Evolutionary conservation across 352 stramenopile species (phyloP).

Genomic region (Globisporangium megalacanthum): DNA sequence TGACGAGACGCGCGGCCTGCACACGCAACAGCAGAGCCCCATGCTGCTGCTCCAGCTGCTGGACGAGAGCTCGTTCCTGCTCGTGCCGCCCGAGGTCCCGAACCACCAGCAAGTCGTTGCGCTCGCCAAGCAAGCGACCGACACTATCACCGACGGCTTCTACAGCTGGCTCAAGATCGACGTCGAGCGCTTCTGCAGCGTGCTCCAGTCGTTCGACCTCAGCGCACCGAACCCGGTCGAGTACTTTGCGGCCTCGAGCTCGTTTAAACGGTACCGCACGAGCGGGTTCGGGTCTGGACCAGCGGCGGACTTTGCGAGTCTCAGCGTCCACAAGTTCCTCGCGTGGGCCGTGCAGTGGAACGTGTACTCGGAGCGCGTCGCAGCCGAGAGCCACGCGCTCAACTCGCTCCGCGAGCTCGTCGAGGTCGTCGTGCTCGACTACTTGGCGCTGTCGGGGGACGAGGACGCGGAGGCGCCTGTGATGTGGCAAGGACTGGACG

Average conservation of each 20-base stretch:
- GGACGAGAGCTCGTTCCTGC: constrained; percentile 56
- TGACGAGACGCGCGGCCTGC: constrained; percentile 11
- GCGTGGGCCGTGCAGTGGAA: constrained; percentile 85
- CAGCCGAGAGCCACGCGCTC: constrained; percentile 69
- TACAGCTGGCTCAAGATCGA: constrained; percentile 85
- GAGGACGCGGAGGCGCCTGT: constrained; percentile 23
- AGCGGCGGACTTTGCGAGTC: constrained; percentile 22
- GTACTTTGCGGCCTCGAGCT: constrained; percentile 24
- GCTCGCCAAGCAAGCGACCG: constrained; percentile 58
- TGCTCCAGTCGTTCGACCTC: constrained; percentile 54
- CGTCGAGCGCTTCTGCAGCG: constrained; percentile 62
- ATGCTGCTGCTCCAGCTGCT: constrained; percentile 69
- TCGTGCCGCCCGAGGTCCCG: constrained; percentile 54
- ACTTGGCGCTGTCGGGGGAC: constrained; percentile 42
- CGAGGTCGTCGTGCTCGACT: constrained; percentile 77
- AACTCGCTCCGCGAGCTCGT: constrained; percentile 74
- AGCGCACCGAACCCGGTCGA: constrained; percentile 30
- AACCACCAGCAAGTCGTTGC: constrained; percentile 65
- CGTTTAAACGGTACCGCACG: constrained; percentile 58
- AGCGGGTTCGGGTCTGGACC: constrained; percentile 10
- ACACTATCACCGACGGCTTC: constrained; percentile 47
- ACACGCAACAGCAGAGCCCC: constrained; percentile 30
- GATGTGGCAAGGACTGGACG: constrained; percentile 66
- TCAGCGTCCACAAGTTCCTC: constrained; percentile 42
- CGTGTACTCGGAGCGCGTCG: constrained; percentile 77